Base-by-base conservation (phyloP, 163 green algal species). In the Scenedesmus sp. region DNA sequence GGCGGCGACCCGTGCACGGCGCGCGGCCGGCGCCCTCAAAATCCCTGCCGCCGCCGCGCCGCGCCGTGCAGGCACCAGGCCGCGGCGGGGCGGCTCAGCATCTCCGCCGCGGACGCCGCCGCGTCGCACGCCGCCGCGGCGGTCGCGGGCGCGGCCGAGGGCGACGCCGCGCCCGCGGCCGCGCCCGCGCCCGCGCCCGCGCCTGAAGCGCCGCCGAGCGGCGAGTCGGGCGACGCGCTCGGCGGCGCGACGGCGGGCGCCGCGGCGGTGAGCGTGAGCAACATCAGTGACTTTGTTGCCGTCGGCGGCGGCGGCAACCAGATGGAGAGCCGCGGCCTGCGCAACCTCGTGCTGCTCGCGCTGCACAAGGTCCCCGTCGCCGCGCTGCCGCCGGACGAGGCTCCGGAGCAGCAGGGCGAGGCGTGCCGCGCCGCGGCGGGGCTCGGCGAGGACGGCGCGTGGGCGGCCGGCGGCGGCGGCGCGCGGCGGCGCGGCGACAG, bases 331-430 rank as follows among this genome's bases (percentile, higher is more conserved):
- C 57, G 80, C 7, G 65, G 47, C 17, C 47, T 88, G 66, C 63
- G 83, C 39, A 88, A 88, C 72, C 75, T 86, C 39, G 33, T 88
- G 45, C 84, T 86, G 75, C 64, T 86, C 50, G 70, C 77, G 34
- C 45, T 88, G 58, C 31, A 60, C 22, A 88, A 86, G 75, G 83
- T 88, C 18, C 14, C 47, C 4, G 58, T 53, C 45, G 71, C 71
- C 4, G 28, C 71, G 0, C 18, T 72, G 58, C 71, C 58, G 20
- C 45, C 45, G 33, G 58, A 80, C 22, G 51, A 62, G 14, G 36
- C 70, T 28, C 28, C 15, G 64, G 36, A 73, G 64, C 42, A 73
- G 64, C 26, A 44, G 64, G 44, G 64, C 22, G 17, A 44, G 44
- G 33, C n/a, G n/a, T n/a, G n/a, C n/a, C n/a, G n/a, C 36, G 33